These are phyloP conservation scores for Phytophthora palmivora DNA, from an alignment of 352 stramenopile genomes.

Conservation along the genomic window DNA sequence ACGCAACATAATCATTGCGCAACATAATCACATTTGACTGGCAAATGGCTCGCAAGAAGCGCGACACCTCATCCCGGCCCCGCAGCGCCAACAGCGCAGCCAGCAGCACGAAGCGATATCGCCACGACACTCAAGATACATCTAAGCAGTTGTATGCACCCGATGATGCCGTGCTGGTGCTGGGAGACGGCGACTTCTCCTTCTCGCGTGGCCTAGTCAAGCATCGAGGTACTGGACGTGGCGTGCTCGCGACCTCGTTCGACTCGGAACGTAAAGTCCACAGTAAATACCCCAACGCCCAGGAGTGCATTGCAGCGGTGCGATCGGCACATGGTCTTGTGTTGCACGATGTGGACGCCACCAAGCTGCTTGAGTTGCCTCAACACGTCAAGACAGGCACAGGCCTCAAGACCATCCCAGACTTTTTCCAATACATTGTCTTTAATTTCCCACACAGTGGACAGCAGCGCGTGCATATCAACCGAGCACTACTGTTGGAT, in stretches of 20 bases:
- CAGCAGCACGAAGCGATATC: conserved; percentile 41
- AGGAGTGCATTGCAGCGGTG: conserved; percentile 72
- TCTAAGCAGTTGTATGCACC: conserved; percentile 54
- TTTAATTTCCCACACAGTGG: conserved; percentile 93
- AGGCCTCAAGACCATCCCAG: conserved; percentile 35
- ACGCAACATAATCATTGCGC: not conserved
- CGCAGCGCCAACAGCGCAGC: conserved; percentile 1
- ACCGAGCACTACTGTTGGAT: conserved; percentile 76
- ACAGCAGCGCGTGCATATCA: conserved; percentile 89
- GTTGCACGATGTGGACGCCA: conserved; percentile 86
- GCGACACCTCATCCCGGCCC: conserved; percentile 31
- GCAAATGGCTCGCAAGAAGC: conserved; percentile 44
- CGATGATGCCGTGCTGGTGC: conserved; percentile 69
- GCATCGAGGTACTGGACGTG: conserved; percentile 62
- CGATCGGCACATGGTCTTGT: conserved; percentile 49
- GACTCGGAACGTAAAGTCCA: conserved; percentile 71
- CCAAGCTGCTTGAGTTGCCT: conserved; percentile 69
- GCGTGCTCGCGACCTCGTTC: conserved; percentile 79
- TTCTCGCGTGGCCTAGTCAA: conserved; percentile 76
- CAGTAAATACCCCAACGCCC: conserved; percentile 82
- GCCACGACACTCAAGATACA: conserved; percentile 10
- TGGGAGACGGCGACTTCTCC: conserved; percentile 88
- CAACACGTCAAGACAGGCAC: conserved; percentile 27
- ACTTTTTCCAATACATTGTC: conserved; percentile 85
- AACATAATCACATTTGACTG: conserved; percentile 33